These are phyloP conservation scores for Westerdykella sp. DNA, from an alignment of 2,329 filamentous ascomycete genomes.

Conservation along the genomic window DNA sequence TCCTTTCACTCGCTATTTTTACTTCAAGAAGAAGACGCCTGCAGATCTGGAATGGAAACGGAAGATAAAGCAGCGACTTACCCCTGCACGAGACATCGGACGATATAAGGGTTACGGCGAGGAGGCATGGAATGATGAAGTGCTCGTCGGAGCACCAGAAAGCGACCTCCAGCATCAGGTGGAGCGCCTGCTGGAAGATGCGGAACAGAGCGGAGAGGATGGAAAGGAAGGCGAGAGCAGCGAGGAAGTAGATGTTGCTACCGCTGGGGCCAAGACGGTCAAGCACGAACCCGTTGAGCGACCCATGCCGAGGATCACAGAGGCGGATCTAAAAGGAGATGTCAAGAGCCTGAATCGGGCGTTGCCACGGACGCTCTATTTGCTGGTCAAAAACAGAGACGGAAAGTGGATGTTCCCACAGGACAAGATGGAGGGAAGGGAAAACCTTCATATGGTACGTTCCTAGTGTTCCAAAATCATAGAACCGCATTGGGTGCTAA, in stretches of 20 bases:
- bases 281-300: conserved; percentile 63
- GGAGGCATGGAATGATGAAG: conserved; percentile 85
- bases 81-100: conserved; percentile 78
- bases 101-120: conserved; percentile 69
- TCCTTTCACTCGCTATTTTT: conserved; percentile 85
- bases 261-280: conserved; percentile 15
- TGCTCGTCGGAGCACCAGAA: conserved; percentile 66
- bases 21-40: conserved; percentile 87
- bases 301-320: conserved; percentile 64
- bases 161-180: conserved; percentile 59
- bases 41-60: conserved; percentile 83
- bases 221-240: conserved; percentile 32
- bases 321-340: conserved; percentile 73
- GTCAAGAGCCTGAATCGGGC: conserved; percentile 70
- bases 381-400: conserved; percentile 69
- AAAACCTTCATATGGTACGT: conserved; percentile 78
- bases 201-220: conserved; percentile 50
- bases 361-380: conserved; percentile 76
- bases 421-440: conserved; percentile 60
- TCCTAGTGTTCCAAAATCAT: background rate
- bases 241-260: conserved; percentile 23
- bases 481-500: conserved; percentile 8
- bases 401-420: conserved; percentile 78
- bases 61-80: conserved; percentile 70
- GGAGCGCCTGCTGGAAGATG: conserved; percentile 67